Conservation (phyloP, 2,329 filamentous ascomycete genomes). For the Neofusicoccum kwambonambiense region DNA sequence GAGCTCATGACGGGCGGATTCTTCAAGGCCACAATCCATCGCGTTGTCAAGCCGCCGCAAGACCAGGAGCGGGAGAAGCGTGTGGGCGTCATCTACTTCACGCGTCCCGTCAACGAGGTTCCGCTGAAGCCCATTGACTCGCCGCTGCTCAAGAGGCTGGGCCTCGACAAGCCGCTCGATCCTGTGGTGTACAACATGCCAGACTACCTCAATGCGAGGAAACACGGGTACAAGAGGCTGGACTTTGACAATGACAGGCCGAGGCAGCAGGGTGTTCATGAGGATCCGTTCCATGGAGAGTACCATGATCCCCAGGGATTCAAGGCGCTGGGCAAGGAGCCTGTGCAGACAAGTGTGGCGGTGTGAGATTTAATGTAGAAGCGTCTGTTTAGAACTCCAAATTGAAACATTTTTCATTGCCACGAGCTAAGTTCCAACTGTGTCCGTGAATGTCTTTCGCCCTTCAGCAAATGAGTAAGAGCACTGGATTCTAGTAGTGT, state of each 20-base stretch:
- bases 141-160: neutral
- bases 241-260: slow-evolving; percentile 7
- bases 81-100: slow-evolving; percentile 26
- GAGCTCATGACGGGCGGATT: slow-evolving; percentile 48
- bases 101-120: slow-evolving; percentile 20
- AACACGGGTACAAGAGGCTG: neutral
- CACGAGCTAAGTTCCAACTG: no score
- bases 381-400: no score
- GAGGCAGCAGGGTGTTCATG: neutral
- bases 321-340: neutral
- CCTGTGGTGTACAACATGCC: neutral
- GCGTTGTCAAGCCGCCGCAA: slow-evolving; percentile 43
- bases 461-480: no score
- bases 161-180: neutral
- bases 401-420: no score
- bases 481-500: no score
- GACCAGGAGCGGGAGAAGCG: slow-evolving; percentile 42
- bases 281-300: slow-evolving; percentile 1
- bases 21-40: slow-evolving; percentile 48
- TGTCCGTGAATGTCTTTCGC: no score
- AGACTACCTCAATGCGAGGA: neutral
- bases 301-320: neutral
- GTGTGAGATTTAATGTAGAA: neutral
- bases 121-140: neutral
- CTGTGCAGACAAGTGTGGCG: neutral